phyloP scores from a whole-genome alignment of 129 eudicot species.

The Dittrichia graveolens region DNA sequence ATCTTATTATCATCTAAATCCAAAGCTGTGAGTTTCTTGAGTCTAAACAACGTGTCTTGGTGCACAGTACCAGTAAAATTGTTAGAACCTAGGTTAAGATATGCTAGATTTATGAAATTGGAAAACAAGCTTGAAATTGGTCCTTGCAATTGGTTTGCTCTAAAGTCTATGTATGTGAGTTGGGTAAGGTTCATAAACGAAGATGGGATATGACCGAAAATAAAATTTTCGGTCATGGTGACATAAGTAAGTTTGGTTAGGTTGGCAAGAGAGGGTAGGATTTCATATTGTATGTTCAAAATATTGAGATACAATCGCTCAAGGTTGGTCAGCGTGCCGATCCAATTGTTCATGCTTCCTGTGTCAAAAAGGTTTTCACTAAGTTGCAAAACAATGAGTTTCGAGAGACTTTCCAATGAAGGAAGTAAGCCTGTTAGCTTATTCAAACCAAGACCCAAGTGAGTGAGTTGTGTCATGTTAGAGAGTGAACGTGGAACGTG shows the following conservation, averaged over 20 bases:
- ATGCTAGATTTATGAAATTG: neutral
- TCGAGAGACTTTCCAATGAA: no score
- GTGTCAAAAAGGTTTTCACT: neutral
- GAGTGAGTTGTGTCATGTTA: no score
- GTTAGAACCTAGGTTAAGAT: neutral
- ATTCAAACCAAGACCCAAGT: no score
- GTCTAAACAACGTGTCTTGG: neutral
- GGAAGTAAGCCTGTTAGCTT: no score
- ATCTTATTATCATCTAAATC: neutral
- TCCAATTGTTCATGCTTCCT: constrained; percentile 6
- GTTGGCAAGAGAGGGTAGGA: constrained; percentile 28
- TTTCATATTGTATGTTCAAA: neutral
- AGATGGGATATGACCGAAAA: constrained; percentile 5
- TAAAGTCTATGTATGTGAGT: neutral
- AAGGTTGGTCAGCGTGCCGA: constrained; percentile 17
- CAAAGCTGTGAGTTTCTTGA: neutral
- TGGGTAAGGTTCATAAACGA: constrained; percentile 30
- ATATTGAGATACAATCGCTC: neutral
- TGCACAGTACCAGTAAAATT: neutral
- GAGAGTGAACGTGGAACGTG: no score
- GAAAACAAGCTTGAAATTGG: constrained; percentile 5
- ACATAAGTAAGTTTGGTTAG: constrained; percentile 10
- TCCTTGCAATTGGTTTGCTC: constrained; percentile 4
- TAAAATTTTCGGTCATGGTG: neutral
- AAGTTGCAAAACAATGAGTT: neutral